Evolutionary conservation across 1,139 yeast species (phyloP).

Genomic region (Magnusiomyces magnusii): DNA sequence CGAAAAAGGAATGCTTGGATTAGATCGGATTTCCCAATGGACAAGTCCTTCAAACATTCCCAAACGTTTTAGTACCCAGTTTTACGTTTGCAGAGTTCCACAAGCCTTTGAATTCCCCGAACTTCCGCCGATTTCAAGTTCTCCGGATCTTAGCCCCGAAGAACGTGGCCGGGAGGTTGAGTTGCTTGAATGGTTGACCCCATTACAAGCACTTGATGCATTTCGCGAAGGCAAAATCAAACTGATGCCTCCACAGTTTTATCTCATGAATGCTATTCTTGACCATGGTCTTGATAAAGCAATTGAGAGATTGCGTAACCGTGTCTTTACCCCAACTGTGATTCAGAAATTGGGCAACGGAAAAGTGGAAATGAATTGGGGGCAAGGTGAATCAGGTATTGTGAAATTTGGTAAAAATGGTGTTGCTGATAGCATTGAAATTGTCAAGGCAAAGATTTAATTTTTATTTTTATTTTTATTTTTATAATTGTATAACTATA

Average conservation of each 20-base stretch:
- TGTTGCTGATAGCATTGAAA: conserved; percentile 20
- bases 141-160: background rate
- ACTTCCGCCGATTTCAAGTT: conserved; percentile 5
- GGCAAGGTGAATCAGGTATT: conserved; percentile 27
- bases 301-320: conserved; percentile 16
- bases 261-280: conserved; percentile 22
- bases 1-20: conserved; percentile 9
- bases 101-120: conserved; percentile 17
- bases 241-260: conserved; percentile 32
- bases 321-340: conserved; percentile 23
- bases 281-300: conserved; percentile 20
- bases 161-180: conserved; percentile 15
- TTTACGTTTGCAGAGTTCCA: conserved; percentile 23
- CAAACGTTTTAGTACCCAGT: conserved; percentile 28
- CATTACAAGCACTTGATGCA: conserved; percentile 23
- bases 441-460: conserved; percentile 13
- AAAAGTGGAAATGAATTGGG: conserved; percentile 28
- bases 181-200: conserved; percentile 28
- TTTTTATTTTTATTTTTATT: background rate
- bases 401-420: conserved; percentile 21
- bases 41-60: conserved; percentile 24
- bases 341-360: conserved; percentile 20
- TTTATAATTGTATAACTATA: conserved; percentile 3
- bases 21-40: conserved; percentile 25
- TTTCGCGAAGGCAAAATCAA: conserved; percentile 23